These are phyloP conservation scores for Aspergillus neoniger DNA, from an alignment of 2,329 filamentous ascomycete genomes.

Conservation along the genomic window DNA sequence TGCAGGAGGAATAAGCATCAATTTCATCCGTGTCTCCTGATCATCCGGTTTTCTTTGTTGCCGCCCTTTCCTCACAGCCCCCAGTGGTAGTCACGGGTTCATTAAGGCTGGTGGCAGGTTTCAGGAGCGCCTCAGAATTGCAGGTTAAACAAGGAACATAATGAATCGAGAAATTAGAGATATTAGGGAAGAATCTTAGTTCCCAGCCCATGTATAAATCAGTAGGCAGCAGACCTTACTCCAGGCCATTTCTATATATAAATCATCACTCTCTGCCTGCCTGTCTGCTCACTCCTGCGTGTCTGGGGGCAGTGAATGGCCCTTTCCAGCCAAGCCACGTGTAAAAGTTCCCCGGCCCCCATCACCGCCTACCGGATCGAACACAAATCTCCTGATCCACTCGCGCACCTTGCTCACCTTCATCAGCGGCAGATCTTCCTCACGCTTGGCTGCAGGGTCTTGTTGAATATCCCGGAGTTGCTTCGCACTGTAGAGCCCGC, in stretches of 20 bases:
- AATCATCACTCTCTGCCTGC: neutral
- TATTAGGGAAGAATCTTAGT: neutral
- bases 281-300: constrained; percentile 24
- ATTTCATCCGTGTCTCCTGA: neutral
- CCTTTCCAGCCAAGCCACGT: constrained; percentile 3
- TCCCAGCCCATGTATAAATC: neutral
- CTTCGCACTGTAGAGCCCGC: constrained; percentile 59
- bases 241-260: neutral
- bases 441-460: constrained; percentile 22
- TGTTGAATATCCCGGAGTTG: constrained; percentile 43
- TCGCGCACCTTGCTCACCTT: constrained; percentile 70
- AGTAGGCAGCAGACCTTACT: neutral
- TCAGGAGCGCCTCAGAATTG: neutral
- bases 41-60: neutral
- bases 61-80: neutral
- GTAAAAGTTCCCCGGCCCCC: neutral
- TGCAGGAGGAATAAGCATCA: constrained; percentile 8
- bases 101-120: neutral
- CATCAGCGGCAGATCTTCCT: constrained; percentile 55
- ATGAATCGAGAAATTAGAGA: too few species aligned
- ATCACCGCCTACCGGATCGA: constrained; percentile 34
- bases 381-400: constrained; percentile 74
- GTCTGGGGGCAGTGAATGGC: constrained; percentile 38
- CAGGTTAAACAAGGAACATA: neutral
- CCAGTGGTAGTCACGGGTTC: neutral